Conservation (phyloP, 768 basidiomycete genomes). For the Rhizopogon salebrosus region DNA sequence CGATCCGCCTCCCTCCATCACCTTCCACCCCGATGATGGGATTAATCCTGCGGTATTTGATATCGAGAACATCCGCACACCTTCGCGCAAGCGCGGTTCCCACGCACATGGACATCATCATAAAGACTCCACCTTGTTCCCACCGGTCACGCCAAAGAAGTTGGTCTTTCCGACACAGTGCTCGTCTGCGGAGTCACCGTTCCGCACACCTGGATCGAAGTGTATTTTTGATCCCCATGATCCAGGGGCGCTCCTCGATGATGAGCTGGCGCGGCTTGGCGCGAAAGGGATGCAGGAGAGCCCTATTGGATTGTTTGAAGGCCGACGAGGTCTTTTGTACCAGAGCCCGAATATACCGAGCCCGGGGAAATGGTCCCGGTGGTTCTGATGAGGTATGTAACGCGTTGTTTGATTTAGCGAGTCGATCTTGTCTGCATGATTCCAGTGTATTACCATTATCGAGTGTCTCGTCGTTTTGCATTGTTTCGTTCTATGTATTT, state of each 20-base stretch:
- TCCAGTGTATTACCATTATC: neutral
- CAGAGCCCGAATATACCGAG: conserved; percentile 66
- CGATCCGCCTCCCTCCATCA: conserved; percentile 50
- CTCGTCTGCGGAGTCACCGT: conserved; percentile 33
- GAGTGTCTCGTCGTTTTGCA: neutral
- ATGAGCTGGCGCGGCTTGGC: conserved; percentile 59
- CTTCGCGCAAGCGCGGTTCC: conserved; percentile 36
- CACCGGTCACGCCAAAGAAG: conserved; percentile 42
- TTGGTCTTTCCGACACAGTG: conserved; percentile 28
- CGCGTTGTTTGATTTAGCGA: neutral
- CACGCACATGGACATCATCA: conserved; percentile 13
- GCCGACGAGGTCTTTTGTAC: conserved; percentile 53
- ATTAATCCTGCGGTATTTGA: conserved; percentile 33
- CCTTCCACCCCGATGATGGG: conserved; percentile 21
- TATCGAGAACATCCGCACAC: conserved; percentile 38
- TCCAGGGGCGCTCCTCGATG: conserved; percentile 61
- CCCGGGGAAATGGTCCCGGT: conserved; percentile 48
- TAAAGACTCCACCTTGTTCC: conserved; percentile 15
- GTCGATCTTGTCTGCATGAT: neutral
- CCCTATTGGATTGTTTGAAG: conserved; percentile 64
- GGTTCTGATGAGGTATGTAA: conserved; percentile 35
- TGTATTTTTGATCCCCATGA: conserved; percentile 67
- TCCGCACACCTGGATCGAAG: conserved; percentile 43
- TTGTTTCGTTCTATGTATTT: neutral
- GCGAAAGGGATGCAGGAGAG: conserved; percentile 45